These are phyloP conservation scores for Diphasiastrum complanatum DNA, from an alignment of 83 land plant species.

Conservation along the genomic window DNA sequence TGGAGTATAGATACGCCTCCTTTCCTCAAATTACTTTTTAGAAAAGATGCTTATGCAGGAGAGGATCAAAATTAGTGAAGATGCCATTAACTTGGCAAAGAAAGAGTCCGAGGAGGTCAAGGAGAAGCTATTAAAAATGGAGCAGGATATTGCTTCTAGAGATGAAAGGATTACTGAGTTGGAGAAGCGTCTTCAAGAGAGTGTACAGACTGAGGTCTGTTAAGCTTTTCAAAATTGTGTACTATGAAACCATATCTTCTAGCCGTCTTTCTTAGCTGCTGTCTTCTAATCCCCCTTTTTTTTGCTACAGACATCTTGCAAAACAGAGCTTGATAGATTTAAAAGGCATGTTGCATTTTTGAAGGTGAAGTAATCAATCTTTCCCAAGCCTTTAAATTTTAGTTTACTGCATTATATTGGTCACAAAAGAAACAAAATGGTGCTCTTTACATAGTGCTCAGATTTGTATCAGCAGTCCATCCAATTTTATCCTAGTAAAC, in stretches of 20 bases:
- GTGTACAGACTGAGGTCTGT: not conserved
- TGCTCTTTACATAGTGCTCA: not conserved
- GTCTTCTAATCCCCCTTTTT: not conserved
- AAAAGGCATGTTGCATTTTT: constrained; percentile 21
- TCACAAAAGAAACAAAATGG: not conserved
- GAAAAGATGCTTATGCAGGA: constrained; percentile 35
- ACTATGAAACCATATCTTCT: not conserved
- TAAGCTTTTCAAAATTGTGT: constrained; percentile 3
- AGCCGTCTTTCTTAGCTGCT: not conserved
- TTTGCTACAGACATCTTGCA: constrained; percentile 25
- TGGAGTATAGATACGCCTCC: not conserved
- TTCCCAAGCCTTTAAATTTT: not conserved
- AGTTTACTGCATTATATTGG: not conserved
- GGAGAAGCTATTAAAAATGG: constrained; percentile 32
- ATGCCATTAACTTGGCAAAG: constrained; percentile 33
- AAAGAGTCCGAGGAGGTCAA: constrained; percentile 37
- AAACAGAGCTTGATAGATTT: constrained; percentile 40
- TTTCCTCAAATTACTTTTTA: not conserved
- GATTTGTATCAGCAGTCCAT: too few species aligned
- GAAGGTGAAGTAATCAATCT: constrained; percentile 31
- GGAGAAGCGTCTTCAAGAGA: constrained; percentile 30
- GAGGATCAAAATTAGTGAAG: constrained; percentile 21
- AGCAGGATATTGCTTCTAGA: constrained; percentile 40
- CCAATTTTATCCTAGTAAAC: too few species aligned
- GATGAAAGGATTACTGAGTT: constrained; percentile 35